Evolutionary conservation across 192 early-diverging fungal species (phyloP).

Genomic region (Coemansia sp.): DNA sequence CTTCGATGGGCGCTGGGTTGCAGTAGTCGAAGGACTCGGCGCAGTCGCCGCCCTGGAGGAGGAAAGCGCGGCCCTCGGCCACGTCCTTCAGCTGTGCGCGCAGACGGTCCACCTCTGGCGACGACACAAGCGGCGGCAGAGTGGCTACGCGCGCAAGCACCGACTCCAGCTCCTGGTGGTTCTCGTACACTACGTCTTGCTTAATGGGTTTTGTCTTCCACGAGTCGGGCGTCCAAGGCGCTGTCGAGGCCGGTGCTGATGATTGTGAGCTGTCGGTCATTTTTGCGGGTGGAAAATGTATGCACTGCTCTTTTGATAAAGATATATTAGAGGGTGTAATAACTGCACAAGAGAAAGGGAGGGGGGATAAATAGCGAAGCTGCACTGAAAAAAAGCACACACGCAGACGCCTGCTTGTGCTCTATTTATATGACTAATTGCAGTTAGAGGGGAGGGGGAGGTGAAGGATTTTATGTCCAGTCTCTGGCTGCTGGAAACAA

Average conservation of each 20-base stretch:
- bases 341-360: background rate
- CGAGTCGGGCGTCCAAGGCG: constrained; percentile 65
- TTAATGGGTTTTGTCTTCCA: constrained; percentile 76
- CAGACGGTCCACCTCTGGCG: constrained; percentile 82
- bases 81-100: constrained; percentile 83
- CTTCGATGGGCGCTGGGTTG: constrained; percentile 85
- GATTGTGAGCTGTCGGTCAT: constrained; percentile 7
- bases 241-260: constrained; percentile 1
- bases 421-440: background rate
- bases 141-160: constrained; percentile 75
- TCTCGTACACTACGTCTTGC: constrained; percentile 89
- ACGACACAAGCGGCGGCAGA: constrained; percentile 89
- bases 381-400: background rate
- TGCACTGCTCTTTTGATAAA: background rate
- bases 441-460: background rate
- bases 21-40: constrained; percentile 99
- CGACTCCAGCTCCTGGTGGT: constrained; percentile 64
- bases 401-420: too few relatives aligned
- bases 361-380: background rate
- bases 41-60: constrained; percentile 98
- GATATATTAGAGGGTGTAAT: background rate
- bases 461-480: background rate
- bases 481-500: background rate
- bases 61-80: constrained; percentile 86
- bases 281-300: constrained; percentile 2